Base-by-base conservation (phyloP, 768 basidiomycete genomes). In the Termitomyces bulborhizus region DNA sequence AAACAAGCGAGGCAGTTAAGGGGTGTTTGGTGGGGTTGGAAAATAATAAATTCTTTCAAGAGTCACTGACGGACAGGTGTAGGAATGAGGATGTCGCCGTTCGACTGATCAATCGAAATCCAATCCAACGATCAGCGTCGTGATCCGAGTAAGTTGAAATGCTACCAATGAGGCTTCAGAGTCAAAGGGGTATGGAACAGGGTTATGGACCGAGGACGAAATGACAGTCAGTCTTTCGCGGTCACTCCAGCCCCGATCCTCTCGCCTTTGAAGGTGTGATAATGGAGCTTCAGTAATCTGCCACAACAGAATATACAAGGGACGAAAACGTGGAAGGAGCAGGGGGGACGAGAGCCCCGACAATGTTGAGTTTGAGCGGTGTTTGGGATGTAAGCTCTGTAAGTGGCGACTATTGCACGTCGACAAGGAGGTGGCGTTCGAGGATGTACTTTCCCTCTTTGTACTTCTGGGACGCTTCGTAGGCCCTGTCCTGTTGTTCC, bases 391-490 rank as follows among this genome's bases (percentile, higher is more conserved):
- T 16, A 4, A 37, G 16, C 24, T n/a, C 15, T 24, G 40, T 46
- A 43, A 53, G 43, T 42, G 36, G 43, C 26, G 55, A 52, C 65
- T 76, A 93, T 75, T 93, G 88, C 53, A 93, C 90, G 65, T 93
- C 90, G 62, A 85, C 79, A 65, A 93, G 86, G 64, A 93, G 79
- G 67, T 90, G 90, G 65, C 92, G 87, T 73, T 99, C 96, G 59
- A 99, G 89, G 68, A 99, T 98, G 71, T 84, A 97, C 77, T 94
- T 94, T 67, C 94, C 93, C 75, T 99, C 96, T 68, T 99, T 99
- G 79, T 98, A 99, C 71, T 88, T 92, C 80, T 99, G 95, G 7
- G 85, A 80, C 11, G 78, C 67, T 66, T 98, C 95, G 67, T 85
- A 97, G 15, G 96, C 96, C 54, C 84, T 84, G 69, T 97, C 96